Base-by-base conservation (phyloP, 2,329 filamentous ascomycete genomes). In the Fusarium chaquense region DNA sequence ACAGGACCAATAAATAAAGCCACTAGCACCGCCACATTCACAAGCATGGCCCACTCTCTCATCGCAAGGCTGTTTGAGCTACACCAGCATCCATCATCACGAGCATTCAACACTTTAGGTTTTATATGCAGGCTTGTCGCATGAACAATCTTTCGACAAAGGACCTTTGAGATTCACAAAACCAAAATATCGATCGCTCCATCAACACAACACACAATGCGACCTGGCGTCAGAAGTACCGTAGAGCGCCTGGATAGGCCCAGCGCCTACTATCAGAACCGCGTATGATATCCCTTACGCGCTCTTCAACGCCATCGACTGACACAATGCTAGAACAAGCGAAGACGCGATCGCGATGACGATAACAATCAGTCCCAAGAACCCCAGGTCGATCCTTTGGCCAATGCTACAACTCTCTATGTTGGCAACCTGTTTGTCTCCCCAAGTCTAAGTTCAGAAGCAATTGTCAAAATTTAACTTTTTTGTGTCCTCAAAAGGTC, bases 211-310 rank as follows among this genome's bases (percentile, higher is more conserved):
- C 26, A 40, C 35, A 63, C 40, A 59, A 87, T 88, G 86, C 79
- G 80, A 65, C 76, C 80, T 59, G 79, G 78, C 44, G 77, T 82
- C 67, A 83, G 88, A 77, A 90, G 86, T 79, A 98, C 96, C 9
- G 92, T 98, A 68, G 95, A 98, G 52, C 88, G 96, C 65, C 89
- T 99, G 69, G 96, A 99, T 81, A 92, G 91, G 81, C 95, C 96
- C 20, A 98, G 95, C 79, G 94, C 95, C 75, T 99, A 99, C 83
- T 97, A 94, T 76, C 87, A 89, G 68, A 90, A 87, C 82, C 92
- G 92, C 83, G 95, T 97, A 83, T 78, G 84, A 77, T 68, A 30
- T 40, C 44, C 28, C 32, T 28, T 24, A 28, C 24, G n/a, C 28
- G 26, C 52, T 45, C 46, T 44, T 46, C 46, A 12, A 24, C 12